Evolutionary conservation across 176 grass and related monocot species (phyloP).

Genomic region (Musa beccarii): DNA sequence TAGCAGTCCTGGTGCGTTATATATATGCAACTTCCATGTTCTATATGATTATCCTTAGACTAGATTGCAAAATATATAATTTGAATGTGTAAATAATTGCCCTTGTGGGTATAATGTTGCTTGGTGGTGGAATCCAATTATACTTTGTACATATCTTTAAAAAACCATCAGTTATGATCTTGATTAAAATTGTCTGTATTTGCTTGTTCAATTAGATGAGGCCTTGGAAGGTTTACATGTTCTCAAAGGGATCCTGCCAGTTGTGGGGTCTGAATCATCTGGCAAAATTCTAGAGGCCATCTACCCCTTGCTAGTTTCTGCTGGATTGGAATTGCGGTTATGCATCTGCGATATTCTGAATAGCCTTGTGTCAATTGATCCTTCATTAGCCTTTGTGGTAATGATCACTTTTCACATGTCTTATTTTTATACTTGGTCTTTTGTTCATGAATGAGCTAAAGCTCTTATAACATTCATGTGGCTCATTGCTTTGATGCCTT

Average conservation of each 20-base stretch:
- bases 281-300: conserved; percentile 61
- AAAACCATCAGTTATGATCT: background rate
- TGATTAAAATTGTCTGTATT: conserved; percentile 8
- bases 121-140: background rate
- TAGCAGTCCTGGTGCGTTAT: conserved; percentile 41
- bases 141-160: background rate
- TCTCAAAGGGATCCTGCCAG: conserved; percentile 52
- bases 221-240: conserved; percentile 63
- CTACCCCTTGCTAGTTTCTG: conserved; percentile 54
- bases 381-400: conserved; percentile 66
- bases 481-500: conserved; percentile 4
- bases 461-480: background rate
- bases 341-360: conserved; percentile 76
- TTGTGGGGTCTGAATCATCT: conserved; percentile 40
- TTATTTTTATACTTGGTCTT: conserved; percentile 10
- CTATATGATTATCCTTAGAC: background rate
- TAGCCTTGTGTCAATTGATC: conserved; percentile 44
- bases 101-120: background rate
- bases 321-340: conserved; percentile 54
- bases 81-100: background rate
- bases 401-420: conserved; percentile 19
- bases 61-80: background rate
- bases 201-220: conserved; percentile 44
- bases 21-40: background rate
- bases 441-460: background rate